phyloP scores from a whole-genome alignment of 2,329 filamentous ascomycete genomes.

The Davidsoniella neocaledoniae region DNA sequence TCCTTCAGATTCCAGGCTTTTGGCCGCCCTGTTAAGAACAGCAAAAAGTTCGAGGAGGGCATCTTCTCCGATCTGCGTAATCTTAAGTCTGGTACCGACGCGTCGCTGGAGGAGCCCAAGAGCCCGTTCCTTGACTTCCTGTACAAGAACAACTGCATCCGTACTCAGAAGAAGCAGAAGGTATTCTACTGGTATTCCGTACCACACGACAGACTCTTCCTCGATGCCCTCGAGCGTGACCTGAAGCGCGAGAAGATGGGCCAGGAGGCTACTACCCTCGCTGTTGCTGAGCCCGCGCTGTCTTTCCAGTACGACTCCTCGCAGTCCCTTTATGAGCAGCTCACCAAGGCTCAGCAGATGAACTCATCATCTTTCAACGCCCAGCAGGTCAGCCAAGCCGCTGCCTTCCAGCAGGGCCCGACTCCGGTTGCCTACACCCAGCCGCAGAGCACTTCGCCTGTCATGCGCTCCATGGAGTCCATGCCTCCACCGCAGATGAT shows the following conservation, averaged over 20 bases:
- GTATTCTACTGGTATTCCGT: conserved; percentile 99
- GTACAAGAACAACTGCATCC: conserved; percentile 99
- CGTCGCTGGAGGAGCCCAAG: conserved; percentile 95
- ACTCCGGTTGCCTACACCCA: conserved; percentile 37
- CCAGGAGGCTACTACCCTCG: conserved; percentile 91
- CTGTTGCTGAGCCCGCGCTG: conserved; percentile 88
- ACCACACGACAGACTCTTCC: conserved; percentile 89
- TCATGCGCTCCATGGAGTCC: conserved; percentile 76
- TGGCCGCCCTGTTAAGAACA: conserved; percentile 95
- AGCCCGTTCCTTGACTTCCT: conserved; percentile 96
- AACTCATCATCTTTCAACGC: conserved; percentile 94
- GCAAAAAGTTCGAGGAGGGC: conserved; percentile 98
- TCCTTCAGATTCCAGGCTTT: conserved; percentile 98
- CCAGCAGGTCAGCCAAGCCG: conserved; percentile 35
- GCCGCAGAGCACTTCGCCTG: conserved; percentile 71
- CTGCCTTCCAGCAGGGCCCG: conserved; percentile 2
- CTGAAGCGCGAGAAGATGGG: conserved; percentile 99
- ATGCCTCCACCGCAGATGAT: conserved; percentile 90
- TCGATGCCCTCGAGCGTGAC: conserved; percentile 92
- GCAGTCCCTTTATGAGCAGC: conserved; percentile 95
- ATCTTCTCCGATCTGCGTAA: conserved; percentile 98
- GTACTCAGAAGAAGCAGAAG: conserved; percentile 99
- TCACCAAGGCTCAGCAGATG: conserved; percentile 97
- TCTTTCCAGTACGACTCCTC: conserved; percentile 99
- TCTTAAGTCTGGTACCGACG: conserved; percentile 94